phyloP scores from a whole-genome alignment of 2,329 filamentous ascomycete species.

The Ophiocordyceps camponoti-leonardi region DNA sequence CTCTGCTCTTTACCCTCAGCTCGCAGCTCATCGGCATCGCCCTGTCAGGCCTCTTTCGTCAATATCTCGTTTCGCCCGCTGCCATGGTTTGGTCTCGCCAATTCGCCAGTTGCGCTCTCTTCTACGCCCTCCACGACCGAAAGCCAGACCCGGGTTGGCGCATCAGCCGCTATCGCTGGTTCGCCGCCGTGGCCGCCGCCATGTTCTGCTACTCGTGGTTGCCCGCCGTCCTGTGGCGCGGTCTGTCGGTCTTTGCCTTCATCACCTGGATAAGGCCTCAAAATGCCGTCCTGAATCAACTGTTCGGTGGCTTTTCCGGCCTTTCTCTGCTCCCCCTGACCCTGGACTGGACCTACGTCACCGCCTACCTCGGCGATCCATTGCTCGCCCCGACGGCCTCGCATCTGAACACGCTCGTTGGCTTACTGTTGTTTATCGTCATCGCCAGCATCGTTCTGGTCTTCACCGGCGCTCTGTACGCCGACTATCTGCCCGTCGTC shows the following conservation, averaged over 20 bases:
- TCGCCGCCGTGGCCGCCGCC: constrained; percentile 20
- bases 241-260: constrained; percentile 36
- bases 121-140: constrained; percentile 25
- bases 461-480: constrained; percentile 25
- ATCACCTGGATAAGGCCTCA: constrained; percentile 36
- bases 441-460: constrained; percentile 27
- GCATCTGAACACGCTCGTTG: constrained; percentile 26
- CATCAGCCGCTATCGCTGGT: constrained; percentile 27
- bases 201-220: constrained; percentile 37
- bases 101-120: constrained; percentile 27
- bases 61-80: constrained; percentile 40
- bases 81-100: constrained; percentile 45
- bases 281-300: constrained; percentile 33
- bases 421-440: constrained; percentile 23
- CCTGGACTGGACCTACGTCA: constrained; percentile 26
- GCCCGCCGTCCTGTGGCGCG: constrained; percentile 30
- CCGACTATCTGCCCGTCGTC: constrained; percentile 37
- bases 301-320: constrained; percentile 36
- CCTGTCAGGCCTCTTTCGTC: constrained; percentile 36
- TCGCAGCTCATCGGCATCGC: constrained; percentile 44
- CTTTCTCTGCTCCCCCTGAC: constrained; percentile 35
- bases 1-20: constrained; percentile 37
- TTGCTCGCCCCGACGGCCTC: constrained; percentile 23
- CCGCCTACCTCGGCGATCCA: constrained; percentile 23
- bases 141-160: constrained; percentile 23